These are phyloP conservation scores for Colletotrichum kahawae DNA, from an alignment of 2,329 filamentous ascomycete genomes.

Conservation along the genomic window DNA sequence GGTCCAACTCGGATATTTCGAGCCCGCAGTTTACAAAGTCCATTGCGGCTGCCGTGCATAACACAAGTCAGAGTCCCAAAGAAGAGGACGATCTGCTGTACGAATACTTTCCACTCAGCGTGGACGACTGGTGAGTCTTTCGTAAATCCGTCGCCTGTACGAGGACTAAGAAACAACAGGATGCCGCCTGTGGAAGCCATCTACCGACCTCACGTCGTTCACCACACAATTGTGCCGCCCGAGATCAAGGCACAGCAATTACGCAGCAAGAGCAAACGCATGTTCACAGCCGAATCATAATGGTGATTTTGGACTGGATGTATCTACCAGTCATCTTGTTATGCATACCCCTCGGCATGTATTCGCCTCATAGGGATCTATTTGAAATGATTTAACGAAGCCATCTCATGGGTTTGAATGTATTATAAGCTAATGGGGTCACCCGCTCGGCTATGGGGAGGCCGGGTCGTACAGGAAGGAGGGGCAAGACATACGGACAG, in stretches of 20 bases:
- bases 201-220: slow-evolving; percentile 90
- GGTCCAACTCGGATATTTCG: slow-evolving; percentile 52
- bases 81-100: slow-evolving; percentile 87
- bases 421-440: not conserved
- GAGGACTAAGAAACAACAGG: slow-evolving; percentile 40
- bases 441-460: not conserved
- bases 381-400: slow-evolving; percentile 18
- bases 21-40: slow-evolving; percentile 55
- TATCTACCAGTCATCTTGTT: not conserved
- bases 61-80: slow-evolving; percentile 62
- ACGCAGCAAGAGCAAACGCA: slow-evolving; percentile 71
- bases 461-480: not conserved
- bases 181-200: slow-evolving; percentile 90
- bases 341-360: not conserved
- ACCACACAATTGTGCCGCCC: slow-evolving; percentile 77
- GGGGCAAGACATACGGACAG: not conserved
- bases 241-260: slow-evolving; percentile 74
- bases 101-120: slow-evolving; percentile 90
- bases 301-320: not conserved
- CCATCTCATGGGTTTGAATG: not conserved
- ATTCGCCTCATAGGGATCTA: not conserved
- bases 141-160: not conserved
- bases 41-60: slow-evolving; percentile 36
- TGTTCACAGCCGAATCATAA: slow-evolving; percentile 70
- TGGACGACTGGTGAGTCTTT: slow-evolving; percentile 77